Evolutionary conservation across 2,329 filamentous ascomycete species (phyloP), one percentile per base, ranked within the genome.

Genomic region (Rhynchosporium secalis): DNA sequence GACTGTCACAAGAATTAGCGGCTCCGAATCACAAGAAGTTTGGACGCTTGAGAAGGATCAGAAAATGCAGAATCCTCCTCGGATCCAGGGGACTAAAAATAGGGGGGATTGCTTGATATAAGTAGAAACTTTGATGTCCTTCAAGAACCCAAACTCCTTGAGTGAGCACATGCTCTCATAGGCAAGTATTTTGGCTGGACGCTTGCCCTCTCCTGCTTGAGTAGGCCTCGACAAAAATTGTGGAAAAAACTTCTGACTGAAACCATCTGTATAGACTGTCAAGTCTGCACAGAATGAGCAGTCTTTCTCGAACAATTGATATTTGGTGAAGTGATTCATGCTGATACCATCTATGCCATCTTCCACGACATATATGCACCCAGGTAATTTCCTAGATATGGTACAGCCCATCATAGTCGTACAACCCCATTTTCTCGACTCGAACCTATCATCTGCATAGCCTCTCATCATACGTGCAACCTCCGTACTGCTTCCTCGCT

Each of bases 351-450:
- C 61, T 60, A 56, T 56, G 26, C 12, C 7, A 31, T 29, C 36
- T 41, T 38, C 29, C 38, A 49, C 38, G 28, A 0, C 31, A 38
- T 31, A 45, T 45, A 56, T 26, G 45, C 38, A 3, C 45, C 56
- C 26, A 60, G 45, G 12, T 48, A 28, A 33, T 40, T 55, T 31
- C 12, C 29, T 20, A 51, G n/a, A 43, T 60, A 56, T 60, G 38
- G 52, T 62, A 62, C 61, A 62, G 40, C n/a, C 56, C 45, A 46
- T 31, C 54, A 31, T 56, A 56, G n/a, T 62, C 61, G 4, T 62
- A 62, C 61, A 62, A 4, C 26, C 41, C 28, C 56, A 57, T 9
- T 26, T n/a, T 48, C 38, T 41, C 20, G 10, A 41, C 15, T 28
- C 3, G 26, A 31, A 2, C 26, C 3, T 45, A 20, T 28, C 33